phyloP scores from a whole-genome alignment of 2,329 filamentous ascomycete genomes.

The Aspergillus transmontanensis region DNA sequence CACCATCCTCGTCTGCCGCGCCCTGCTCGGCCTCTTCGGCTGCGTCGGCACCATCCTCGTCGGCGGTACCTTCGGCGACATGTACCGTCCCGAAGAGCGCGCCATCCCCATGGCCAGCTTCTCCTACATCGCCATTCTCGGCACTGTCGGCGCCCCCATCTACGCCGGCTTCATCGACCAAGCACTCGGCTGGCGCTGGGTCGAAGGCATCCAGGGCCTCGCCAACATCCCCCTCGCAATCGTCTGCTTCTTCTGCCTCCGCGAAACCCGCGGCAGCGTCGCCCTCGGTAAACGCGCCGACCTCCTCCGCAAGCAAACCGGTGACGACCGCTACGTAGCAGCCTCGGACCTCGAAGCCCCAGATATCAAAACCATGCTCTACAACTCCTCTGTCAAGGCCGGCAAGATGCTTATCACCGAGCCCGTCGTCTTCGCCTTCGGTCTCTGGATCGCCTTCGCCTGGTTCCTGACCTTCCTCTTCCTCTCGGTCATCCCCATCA shows the following conservation, averaged over 20 bases:
- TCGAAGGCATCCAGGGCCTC: slow-evolving; percentile 56
- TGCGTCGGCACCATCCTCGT: slow-evolving; percentile 55
- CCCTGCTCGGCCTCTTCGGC: slow-evolving; percentile 53
- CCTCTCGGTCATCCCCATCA: slow-evolving; percentile 54
- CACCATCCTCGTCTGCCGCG: slow-evolving; percentile 52
- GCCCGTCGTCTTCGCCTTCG: slow-evolving; percentile 54
- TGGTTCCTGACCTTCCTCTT: slow-evolving; percentile 60
- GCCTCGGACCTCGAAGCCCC: slow-evolving; percentile 56
- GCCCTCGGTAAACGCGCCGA: slow-evolving; percentile 54
- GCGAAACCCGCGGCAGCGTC: slow-evolving; percentile 52
- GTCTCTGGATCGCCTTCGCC: slow-evolving; percentile 56
- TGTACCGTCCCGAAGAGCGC: slow-evolving; percentile 51
- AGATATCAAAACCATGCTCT: slow-evolving; percentile 44
- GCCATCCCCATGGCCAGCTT: slow-evolving; percentile 53
- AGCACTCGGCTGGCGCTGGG: slow-evolving; percentile 57
- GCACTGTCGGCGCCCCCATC: slow-evolving; percentile 56
- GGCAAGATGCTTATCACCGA: slow-evolving; percentile 54
- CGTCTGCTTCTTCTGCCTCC: slow-evolving; percentile 47
- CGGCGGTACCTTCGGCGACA: slow-evolving; percentile 54
- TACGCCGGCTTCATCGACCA: slow-evolving; percentile 59
- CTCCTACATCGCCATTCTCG: slow-evolving; percentile 54
- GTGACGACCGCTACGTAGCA: slow-evolving; percentile 54
- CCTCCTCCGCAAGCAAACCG: slow-evolving; percentile 49
- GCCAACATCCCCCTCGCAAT: slow-evolving; percentile 54
- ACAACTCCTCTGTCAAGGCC: slow-evolving; percentile 54